Percentiles rank a stretch among this genome's conserved stretches.
Conservation (phyloP, 352 stramenopile species). For the Pythium pectinolyticum region DNA sequence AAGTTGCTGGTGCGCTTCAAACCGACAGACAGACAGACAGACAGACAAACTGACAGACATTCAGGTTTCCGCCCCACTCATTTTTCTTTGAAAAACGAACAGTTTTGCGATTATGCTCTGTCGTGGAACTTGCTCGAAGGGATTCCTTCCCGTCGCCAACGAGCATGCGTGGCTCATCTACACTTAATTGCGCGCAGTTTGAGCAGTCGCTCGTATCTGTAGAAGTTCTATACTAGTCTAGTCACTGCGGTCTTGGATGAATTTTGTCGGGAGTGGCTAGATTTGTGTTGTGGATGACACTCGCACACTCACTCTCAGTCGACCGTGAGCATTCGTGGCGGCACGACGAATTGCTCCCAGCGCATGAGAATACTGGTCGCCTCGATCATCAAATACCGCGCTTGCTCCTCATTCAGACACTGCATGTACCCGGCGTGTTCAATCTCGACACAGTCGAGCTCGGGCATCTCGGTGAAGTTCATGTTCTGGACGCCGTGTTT, state of each 20-base stretch:
- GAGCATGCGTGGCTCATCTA: too few relatives aligned
- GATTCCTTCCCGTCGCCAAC: too few relatives aligned
- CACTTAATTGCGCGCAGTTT: too few relatives aligned
- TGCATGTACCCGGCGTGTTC: conserved; percentile 26
- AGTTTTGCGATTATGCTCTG: too few relatives aligned
- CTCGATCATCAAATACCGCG: conserved; percentile 51
- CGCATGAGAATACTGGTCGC: conserved; percentile 54
- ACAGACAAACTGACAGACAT: too few relatives aligned
- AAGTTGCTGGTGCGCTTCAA: neutral
- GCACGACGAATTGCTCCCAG: conserved; percentile 60
- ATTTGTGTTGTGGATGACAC: too few relatives aligned
- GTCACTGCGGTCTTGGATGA: too few relatives aligned
- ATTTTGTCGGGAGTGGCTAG: too few relatives aligned
- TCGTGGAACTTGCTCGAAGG: too few relatives aligned
- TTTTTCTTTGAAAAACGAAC: neutral
- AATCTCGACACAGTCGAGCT: conserved; percentile 28
- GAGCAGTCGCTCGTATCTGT: too few relatives aligned
- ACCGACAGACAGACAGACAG: neutral
- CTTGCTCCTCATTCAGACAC: conserved; percentile 47
- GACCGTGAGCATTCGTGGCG: conserved; percentile 38
- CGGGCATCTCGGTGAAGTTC: conserved; percentile 25
- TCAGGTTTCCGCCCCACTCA: neutral
- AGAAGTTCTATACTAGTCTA: too few relatives aligned
- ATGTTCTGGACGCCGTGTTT: conserved; percentile 28
- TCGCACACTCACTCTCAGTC: conserved; percentile 11